These are phyloP conservation scores for Naematelia aurantialba DNA, from an alignment of 768 basidiomycete species.

Conservation along the genomic window DNA sequence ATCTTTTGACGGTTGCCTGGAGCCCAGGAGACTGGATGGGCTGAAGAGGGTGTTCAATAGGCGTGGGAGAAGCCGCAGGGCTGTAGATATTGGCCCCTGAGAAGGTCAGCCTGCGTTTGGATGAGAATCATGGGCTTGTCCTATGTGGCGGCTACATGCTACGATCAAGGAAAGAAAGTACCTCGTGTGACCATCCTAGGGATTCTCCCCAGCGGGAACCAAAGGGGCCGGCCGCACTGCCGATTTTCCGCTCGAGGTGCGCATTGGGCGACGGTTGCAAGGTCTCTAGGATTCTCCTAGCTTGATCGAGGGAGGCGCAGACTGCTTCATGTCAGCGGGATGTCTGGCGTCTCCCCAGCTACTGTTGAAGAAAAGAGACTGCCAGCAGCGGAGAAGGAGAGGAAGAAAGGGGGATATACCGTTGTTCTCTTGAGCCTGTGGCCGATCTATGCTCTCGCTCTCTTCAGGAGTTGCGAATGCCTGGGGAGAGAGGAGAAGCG, in stretches of 20 bases:
- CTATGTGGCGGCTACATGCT: background rate
- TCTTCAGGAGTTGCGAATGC: background rate
- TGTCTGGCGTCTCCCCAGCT: too few relatives aligned
- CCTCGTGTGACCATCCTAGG: slow-evolving; percentile 50
- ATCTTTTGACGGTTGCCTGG: background rate
- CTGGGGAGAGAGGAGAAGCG: background rate
- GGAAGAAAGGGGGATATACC: background rate
- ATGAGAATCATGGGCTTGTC: background rate
- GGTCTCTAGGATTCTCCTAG: slow-evolving; percentile 21
- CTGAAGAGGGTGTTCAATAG: slow-evolving; percentile 31
- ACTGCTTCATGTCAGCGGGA: slow-evolving; percentile 12
- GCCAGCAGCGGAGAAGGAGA: background rate
- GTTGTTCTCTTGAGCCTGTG: background rate
- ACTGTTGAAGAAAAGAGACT: background rate
- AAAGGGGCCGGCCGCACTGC: slow-evolving; percentile 4
- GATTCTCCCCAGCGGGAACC: slow-evolving; percentile 41
- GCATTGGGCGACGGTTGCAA: slow-evolving; percentile 24
- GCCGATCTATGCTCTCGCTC: background rate
- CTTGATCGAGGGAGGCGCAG: slow-evolving; percentile 30
- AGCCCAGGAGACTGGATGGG: slow-evolving; percentile 16
- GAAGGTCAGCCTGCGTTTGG: too few relatives aligned
- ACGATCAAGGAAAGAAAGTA: background rate
- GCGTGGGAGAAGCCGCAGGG: slow-evolving; percentile 32
- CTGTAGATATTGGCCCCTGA: slow-evolving; percentile 39
- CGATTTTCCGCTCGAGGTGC: slow-evolving; percentile 34